Evolutionary conservation across 2,329 filamentous ascomycete species (phyloP), one percentile per base, ranked within the genome.

Genomic region (Scleromitrula shiraiana): DNA sequence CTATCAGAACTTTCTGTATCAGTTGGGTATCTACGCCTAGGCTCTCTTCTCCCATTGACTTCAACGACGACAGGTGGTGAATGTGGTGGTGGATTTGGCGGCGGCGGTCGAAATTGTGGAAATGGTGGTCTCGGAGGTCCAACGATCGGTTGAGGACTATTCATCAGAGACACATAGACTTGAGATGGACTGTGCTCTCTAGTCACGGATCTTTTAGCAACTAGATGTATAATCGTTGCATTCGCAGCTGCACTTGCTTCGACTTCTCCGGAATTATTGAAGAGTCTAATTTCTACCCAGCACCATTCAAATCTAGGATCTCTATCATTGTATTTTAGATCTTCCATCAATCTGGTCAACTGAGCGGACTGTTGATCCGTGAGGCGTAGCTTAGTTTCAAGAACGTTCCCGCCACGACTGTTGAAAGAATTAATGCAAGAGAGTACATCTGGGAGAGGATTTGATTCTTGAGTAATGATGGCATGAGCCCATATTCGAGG

Each of bases 301-400:
- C 41, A 51, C 58, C 57, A 61, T 39, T 59, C 55, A 24, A 61
- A 60, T 2, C 54, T 46, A 8, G 4, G 9, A 26, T 61, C 58
- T 23, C 46, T 26, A 12, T 61, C 58, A 1, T 9, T 12, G 1
- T 9, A 2, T 23, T 46, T 47, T 0, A 61, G 15, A 7, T 57
- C 54, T 23, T 59, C 56, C 46, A 61, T 52, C 2, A 61, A 10
- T 8, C 46, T 49, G 1, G 50, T 44, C 2, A 60, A 41, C 44
- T 60, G 59, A 2, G 15, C 37, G 26, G 44, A 45, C 49, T 60
- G 59, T 7, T 54, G 45, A 5, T 56, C 53, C 2, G 49, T 46
- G 14, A 61, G 49, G 14, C 50, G 41, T 14, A 60, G 43, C 33
- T 56, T 55, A 9, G 36, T 23, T 4, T 51, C 41, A 22, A 57